A percentile compares a stretch with the other conserved stretches of the same genome.
phyloP scores from a whole-genome alignment of 768 basidiomycete genomes.

The Cyclocybe aegerita region DNA sequence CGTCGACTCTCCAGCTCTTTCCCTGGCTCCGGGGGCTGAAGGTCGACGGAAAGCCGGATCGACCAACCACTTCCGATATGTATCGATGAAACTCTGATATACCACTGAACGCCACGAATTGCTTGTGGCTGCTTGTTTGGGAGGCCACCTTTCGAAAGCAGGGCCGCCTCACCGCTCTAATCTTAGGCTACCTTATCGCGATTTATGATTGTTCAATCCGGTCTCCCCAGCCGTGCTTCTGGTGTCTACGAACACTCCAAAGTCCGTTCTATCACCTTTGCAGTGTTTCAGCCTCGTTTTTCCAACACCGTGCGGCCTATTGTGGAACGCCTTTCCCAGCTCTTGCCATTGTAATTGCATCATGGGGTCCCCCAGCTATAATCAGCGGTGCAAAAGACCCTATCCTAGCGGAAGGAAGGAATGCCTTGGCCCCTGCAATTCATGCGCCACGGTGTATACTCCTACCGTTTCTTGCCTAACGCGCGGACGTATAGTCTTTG shows the following conservation, averaged over 20 bases:
- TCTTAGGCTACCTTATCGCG: not conserved
- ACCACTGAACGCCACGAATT: not conserved
- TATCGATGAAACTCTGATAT: constrained; percentile 1
- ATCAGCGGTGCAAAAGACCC: constrained; percentile 2
- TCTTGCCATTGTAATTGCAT: constrained; percentile 1
- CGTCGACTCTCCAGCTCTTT: not conserved
- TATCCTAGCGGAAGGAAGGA: constrained; percentile 12
- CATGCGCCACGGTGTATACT: not conserved
- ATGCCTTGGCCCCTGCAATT: constrained; percentile 7
- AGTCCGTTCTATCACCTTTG: constrained; percentile 12
- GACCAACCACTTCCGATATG: constrained; percentile 3
- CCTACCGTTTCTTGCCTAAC: constrained; percentile 1
- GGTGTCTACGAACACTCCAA: constrained; percentile 8
- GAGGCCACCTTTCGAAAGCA: not conserved
- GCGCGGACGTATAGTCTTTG: constrained; percentile 6
- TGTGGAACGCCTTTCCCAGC: constrained; percentile 8
- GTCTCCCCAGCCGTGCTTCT: constrained; percentile 1
- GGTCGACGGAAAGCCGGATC: constrained; percentile 12
- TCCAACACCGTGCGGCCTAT: constrained; percentile 1
- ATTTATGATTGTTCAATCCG: constrained; percentile 7
- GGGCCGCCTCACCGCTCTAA: too few species aligned
- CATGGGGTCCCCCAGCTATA: not conserved
- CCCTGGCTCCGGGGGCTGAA: not conserved
- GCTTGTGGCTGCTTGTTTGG: constrained; percentile 2
- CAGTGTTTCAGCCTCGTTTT: constrained; percentile 10